A percentile compares a stretch with the other conserved stretches of the same genome.
Evolutionary conservation across 352 stramenopile genomes (phyloP).

Genomic region (Globisporangium irregulare): DNA sequence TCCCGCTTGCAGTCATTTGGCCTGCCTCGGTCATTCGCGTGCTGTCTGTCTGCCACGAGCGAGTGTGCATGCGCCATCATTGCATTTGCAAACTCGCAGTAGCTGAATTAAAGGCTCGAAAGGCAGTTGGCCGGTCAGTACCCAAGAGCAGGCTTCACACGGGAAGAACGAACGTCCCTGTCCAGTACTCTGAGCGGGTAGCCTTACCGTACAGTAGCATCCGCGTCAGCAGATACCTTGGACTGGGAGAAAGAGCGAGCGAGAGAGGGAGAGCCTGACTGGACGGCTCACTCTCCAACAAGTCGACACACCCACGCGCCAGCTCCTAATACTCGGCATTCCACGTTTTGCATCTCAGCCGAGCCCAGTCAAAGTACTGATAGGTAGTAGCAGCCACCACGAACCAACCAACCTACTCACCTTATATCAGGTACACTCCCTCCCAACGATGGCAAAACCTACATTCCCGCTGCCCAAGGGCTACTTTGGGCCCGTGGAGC

Average conservation of each 20-base stretch:
- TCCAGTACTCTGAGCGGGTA: not conserved
- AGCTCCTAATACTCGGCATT: not conserved
- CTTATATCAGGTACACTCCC: not conserved
- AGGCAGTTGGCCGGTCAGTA: not conserved
- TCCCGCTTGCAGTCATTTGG: not conserved
- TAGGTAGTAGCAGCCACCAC: too few relatives aligned
- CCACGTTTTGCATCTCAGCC: not conserved
- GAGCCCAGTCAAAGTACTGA: not conserved
- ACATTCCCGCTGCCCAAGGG: constrained; percentile 22
- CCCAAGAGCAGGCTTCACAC: not conserved
- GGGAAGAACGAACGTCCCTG: not conserved
- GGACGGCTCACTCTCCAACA: not conserved
- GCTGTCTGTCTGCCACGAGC: not conserved
- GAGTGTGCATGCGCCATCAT: not conserved
- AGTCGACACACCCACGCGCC: not conserved
- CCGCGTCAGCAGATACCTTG: not conserved
- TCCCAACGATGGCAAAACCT: not conserved
- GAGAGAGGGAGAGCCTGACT: not conserved
- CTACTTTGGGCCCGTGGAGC: constrained; percentile 28
- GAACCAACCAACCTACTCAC: too few relatives aligned
- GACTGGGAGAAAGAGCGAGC: not conserved
- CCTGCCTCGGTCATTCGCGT: not conserved
- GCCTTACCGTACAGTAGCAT: too few relatives aligned
- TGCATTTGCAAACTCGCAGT: not conserved
- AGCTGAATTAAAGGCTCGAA: not conserved